Evolutionary conservation across 2,329 filamentous ascomycete genomes (phyloP), one percentile per base, ranked within the genome.

Genomic region (Trichoderma lentiforme): DNA sequence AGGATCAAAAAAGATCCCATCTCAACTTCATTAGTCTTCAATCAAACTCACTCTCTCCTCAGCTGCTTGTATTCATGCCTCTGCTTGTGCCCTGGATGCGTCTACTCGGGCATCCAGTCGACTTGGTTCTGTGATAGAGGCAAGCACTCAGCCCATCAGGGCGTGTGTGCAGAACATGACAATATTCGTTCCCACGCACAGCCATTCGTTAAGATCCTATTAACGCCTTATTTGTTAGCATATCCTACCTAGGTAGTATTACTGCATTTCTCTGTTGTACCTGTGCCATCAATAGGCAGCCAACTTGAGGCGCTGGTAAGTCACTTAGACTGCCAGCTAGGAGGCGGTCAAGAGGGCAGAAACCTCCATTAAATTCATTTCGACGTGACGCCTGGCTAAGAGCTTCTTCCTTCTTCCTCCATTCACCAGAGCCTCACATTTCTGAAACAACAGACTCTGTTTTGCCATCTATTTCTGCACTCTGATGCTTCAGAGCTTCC

Each of bases 181-280:
- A 51, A 51, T 21, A 6, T 1, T 21, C 0, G 21, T 21, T 51
- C 9, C 43, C 43, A 47, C 3, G n/a, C 4, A 47, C 3, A 6
- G 1, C 3, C n/a, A 2, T 11, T 47, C 4, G 9, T 0, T 47
- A 1, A 11, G 0, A 11, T 21, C 18, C 3, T 4, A 47, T 47
- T 11, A 8, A 3, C 3, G 2, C 36, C 36, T 18, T 9, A 6
- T 7, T 39, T 7, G 6, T 39, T 7, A 18, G 15, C 1, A 18
- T 39, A 6, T 18, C 2, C 6, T 6, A 21, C 21, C 21, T 21
- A 21, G 21, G 21, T 21, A 43, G 2, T 43, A 43, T 43, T 2
- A 9, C 39, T 43, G 39, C 7, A 43, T 43, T 43, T 43, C 39
- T n/a, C 39, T n/a, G 18, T 1, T 43, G 9, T 3, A n/a, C 6